Base-by-base conservation (phyloP, 2,329 filamentous ascomycete species). In the Chalaropsis thielavioides region DNA sequence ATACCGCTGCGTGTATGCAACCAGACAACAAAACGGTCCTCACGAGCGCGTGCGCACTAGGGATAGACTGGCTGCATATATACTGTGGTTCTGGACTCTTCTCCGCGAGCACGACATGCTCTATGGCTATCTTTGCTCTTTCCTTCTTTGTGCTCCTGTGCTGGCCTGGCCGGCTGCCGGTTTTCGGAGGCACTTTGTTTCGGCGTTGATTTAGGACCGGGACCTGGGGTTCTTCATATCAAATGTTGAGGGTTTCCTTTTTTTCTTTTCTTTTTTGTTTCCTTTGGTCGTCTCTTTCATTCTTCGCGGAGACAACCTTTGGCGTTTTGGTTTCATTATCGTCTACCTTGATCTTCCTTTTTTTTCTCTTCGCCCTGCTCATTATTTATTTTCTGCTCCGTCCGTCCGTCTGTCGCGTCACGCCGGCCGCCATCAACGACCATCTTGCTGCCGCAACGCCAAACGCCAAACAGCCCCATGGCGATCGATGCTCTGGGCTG, bases 1-100 rank as follows among this genome's bases (percentile, higher is more conserved):
- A 38, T 49, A 46, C 61, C 31, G 61, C 24, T 51, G 61, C 61
- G 44, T 54, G 24, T 60, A 58, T 64, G 40, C 60, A 62, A 40
- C 43, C 27, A 24, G 11, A 22, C n/a, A 31, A 62, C 22, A 11
- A 62, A 19, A 62, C 22, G 40, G 6, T 46, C 27, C 27, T 35
- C 6, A 2, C 22, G 10, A 17, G 51, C 15, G 24, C 27, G 27
- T 19, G 51, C 15, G 27, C 51, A 17, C 51, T 35, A 24, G 27
- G 51, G 51, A 56, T 5, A 17, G 27, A 31, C 6, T 56, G 27
- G 24, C 44, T 63, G 62, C 62, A 63, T 63, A 54, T 63, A 58
- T 54, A 63, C 62, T 41, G 22, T 41, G 51, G 62, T 54, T 41
- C 59, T 41, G 41, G 38, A 41, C 41, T 44, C 27, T 22, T 44